Base-by-base conservation (phyloP, 306 rosid species). In the Lagenaria siceraria region DNA sequence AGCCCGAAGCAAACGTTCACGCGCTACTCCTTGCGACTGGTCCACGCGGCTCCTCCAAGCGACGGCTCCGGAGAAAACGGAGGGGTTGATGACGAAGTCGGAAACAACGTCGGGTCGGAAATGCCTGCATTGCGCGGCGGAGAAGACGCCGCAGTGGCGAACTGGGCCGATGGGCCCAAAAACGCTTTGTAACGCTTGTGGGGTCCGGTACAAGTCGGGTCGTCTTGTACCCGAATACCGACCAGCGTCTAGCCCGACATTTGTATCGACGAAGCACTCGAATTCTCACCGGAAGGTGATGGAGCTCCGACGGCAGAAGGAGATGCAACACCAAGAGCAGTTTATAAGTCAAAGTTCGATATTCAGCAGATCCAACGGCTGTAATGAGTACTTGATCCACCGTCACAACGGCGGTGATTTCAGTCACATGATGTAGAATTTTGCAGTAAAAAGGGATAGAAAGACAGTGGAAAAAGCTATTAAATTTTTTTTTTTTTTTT, bases 291-390 rank as follows among this genome's bases (percentile, higher is more conserved):
- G 89, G 79, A 86, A 86, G 81, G 87, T 86, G 22, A 27, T 86
- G 80, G 89, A 83, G 83, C 87, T 86, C 42, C 87, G 87, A 55
- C 74, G 87, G 51, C 88, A 86, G 68, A 79, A 74, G 80, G 87
- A 83, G 61, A 55, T 78, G 54, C 74, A 79, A 76, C 82, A 80
- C 7, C 83, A 86, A 31, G 87, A 86, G 19, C 95, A 87, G 7
- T 58, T 80, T 74, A 63, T 92, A 7, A 86, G 82, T 83, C 95
- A 86, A 46, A 78, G 43, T 78, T 85, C 96, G 9, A 83, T 94
- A 87, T 95, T 95, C 77, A 93, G 88, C 24, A 90, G 88, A 83
- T 82, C 93, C 68, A 91, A 91, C 90, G 96, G 95, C 35, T 91
- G 90, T 18, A 90, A 90, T 76, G 96, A 94, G 0, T 90, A 77